These are phyloP conservation scores for Arthrobotrys iridis DNA, from an alignment of 2,329 filamentous ascomycete species.

Conservation along the genomic window DNA sequence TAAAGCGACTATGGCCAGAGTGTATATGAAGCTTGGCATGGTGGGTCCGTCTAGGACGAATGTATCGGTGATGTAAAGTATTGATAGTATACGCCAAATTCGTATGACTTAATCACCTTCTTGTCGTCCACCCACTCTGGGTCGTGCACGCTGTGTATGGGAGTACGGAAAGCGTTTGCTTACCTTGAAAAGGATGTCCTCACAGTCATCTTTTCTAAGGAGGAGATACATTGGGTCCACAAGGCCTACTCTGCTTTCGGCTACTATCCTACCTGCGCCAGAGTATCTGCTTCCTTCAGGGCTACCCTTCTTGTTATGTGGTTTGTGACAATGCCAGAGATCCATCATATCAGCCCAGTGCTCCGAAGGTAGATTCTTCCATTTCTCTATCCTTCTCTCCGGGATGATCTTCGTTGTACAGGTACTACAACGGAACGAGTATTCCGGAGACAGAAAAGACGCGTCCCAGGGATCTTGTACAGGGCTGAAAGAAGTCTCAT, in stretches of 20 bases:
- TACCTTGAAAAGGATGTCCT: conserved; percentile 58
- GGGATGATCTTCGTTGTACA: conserved; percentile 64
- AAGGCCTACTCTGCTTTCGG: conserved; percentile 74
- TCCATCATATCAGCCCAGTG: conserved; percentile 99
- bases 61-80: conserved; percentile 55
- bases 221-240: conserved; percentile 84
- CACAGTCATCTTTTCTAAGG: conserved; percentile 74
- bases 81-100: conserved; percentile 24
- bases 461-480: conserved; percentile 68
- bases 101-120: conserved; percentile 55
- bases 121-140: conserved; percentile 41
- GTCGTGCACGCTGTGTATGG: conserved; percentile 7
- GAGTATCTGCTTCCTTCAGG: conserved; percentile 55
- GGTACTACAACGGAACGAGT: conserved; percentile 59
- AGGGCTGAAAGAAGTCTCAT: conserved; percentile 36
- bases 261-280: conserved; percentile 69
- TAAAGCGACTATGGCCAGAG: conserved; percentile 14
- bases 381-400: conserved; percentile 65
- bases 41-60: conserved; percentile 51
- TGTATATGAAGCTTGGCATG: conserved; percentile 39
- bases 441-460: conserved; percentile 62
- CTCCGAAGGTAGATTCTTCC: conserved; percentile 95
- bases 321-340: conserved; percentile 99
- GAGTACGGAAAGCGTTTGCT: conserved; percentile 61
- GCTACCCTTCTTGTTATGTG: conserved; percentile 69